phyloP scores from a whole-genome alignment of 164 flowering plant species.

The Houttuynia cordata region DNA sequence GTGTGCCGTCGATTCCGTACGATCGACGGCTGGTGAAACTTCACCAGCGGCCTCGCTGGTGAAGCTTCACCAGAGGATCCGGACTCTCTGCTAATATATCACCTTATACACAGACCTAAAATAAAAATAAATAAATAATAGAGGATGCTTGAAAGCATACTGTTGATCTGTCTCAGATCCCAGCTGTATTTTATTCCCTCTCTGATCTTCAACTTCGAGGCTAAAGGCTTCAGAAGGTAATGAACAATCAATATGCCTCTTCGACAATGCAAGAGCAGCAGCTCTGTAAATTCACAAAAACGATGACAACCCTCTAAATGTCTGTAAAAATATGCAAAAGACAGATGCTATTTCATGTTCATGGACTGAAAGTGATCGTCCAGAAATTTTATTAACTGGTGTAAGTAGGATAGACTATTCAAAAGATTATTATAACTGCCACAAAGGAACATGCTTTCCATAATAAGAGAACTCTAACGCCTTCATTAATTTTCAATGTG shows the following conservation, averaged over 20 bases:
- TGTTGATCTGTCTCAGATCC: conserved; percentile 78
- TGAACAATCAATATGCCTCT: conserved; percentile 71
- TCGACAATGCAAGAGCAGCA: conserved; percentile 55
- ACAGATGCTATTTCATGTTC: too few species aligned
- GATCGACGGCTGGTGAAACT: too few species aligned
- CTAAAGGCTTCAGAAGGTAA: conserved; percentile 67
- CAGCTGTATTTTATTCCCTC: conserved; percentile 58
- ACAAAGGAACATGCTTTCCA: too few species aligned
- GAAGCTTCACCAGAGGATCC: too few species aligned
- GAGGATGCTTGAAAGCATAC: conserved; percentile 22
- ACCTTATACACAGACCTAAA: not conserved
- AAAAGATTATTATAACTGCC: too few species aligned
- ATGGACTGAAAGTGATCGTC: not conserved
- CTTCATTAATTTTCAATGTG: too few species aligned
- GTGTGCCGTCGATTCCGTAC: too few species aligned
- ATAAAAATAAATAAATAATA: too few species aligned
- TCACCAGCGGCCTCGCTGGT: too few species aligned
- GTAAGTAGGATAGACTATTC: too few species aligned
- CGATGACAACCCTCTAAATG: not conserved
- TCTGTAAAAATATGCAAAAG: not conserved
- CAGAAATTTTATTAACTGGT: too few species aligned
- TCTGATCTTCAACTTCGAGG: conserved; percentile 83
- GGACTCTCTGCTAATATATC: not conserved
- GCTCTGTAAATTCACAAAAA: conserved; percentile 29
- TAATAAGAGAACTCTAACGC: too few species aligned